Evolutionary conservation across 2,329 filamentous ascomycete genomes (phyloP).

Genomic region (Laburnicola sp.): DNA sequence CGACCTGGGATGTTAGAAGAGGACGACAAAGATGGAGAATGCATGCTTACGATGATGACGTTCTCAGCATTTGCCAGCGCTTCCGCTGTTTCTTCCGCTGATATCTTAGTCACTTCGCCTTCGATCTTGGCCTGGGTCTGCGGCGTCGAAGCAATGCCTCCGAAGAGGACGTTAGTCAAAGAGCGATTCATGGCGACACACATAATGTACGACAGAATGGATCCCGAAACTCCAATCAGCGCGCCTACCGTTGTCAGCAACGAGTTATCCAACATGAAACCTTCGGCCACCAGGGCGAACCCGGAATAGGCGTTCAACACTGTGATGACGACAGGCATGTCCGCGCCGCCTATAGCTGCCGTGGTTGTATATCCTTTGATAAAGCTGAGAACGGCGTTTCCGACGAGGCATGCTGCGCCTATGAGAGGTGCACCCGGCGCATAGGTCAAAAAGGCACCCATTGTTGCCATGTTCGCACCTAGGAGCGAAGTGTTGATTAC

Average conservation of each 20-base stretch:
- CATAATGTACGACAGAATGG: slow-evolving; percentile 69
- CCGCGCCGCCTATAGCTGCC: slow-evolving; percentile 85
- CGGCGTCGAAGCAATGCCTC: slow-evolving; percentile 70
- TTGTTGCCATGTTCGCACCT: slow-evolving; percentile 75
- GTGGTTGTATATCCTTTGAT: slow-evolving; percentile 87
- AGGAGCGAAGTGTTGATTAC: slow-evolving; percentile 74
- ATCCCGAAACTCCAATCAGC: slow-evolving; percentile 84
- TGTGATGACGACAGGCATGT: slow-evolving; percentile 91
- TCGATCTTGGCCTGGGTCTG: slow-evolving; percentile 73
- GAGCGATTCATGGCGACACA: slow-evolving; percentile 92
- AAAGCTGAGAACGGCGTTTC: slow-evolving; percentile 78
- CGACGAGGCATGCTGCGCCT: slow-evolving; percentile 75
- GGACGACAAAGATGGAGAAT: neutral
- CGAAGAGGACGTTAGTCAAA: slow-evolving; percentile 86
- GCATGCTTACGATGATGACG: slow-evolving; percentile 69
- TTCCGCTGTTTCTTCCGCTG: slow-evolving; percentile 78
- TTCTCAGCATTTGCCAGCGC: slow-evolving; percentile 74
- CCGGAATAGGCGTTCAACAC: slow-evolving; percentile 90
- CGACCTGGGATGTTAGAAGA: slow-evolving; percentile 51
- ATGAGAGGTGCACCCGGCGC: slow-evolving; percentile 78
- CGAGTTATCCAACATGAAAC: slow-evolving; percentile 87
- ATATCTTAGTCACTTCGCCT: slow-evolving; percentile 76
- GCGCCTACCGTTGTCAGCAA: slow-evolving; percentile 83
- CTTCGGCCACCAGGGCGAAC: slow-evolving; percentile 86
- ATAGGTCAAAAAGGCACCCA: slow-evolving; percentile 81